Conservation (phyloP, 2,329 filamentous ascomycete genomes). For the Didymella lethalis region DNA sequence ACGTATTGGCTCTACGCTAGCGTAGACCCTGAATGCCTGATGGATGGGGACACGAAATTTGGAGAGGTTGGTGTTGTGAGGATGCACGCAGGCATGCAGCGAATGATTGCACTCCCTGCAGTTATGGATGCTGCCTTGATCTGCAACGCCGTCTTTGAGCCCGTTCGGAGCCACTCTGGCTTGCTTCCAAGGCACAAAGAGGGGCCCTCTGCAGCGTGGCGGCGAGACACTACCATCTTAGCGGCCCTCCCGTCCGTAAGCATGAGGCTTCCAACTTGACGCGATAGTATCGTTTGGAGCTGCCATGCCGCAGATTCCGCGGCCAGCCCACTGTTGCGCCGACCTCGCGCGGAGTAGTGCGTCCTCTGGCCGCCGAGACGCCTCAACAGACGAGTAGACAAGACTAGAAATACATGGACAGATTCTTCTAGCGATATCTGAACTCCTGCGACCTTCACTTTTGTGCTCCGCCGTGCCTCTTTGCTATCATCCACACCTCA, state of each 20-base stretch:
- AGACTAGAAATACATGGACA: conserved; percentile 17
- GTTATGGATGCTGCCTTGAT: conserved; percentile 25
- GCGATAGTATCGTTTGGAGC: conserved; percentile 17
- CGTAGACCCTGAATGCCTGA: conserved; percentile 25
- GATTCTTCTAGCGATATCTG: conserved; percentile 2
- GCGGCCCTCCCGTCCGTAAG: conserved; percentile 26
- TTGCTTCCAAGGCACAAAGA: conserved; percentile 23
- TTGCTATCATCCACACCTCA: neutral
- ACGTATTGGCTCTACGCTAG: conserved; percentile 28
- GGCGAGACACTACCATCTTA: conserved; percentile 19
- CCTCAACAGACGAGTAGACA: conserved; percentile 16
- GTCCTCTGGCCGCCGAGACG: conserved; percentile 18
- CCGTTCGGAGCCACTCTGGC: conserved; percentile 7
- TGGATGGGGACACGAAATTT: neutral
- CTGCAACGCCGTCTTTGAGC: conserved; percentile 11
- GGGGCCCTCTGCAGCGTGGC: conserved; percentile 25
- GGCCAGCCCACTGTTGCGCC: conserved; percentile 28
- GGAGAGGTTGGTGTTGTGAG: conserved; percentile 6
- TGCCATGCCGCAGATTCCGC: conserved; percentile 31
- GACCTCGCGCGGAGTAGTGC: conserved; percentile 32
- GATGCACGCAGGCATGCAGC: conserved; percentile 12
- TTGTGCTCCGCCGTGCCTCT: neutral
- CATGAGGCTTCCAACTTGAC: conserved; percentile 17
- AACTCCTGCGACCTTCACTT: neutral
- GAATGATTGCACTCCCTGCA: conserved; percentile 2